A percentile compares a stretch with the other conserved stretches of the same genome.
Evolutionary conservation across 1,284 basidiomycete species (phyloP).

Genomic region (Ceratobasidium sp.): DNA sequence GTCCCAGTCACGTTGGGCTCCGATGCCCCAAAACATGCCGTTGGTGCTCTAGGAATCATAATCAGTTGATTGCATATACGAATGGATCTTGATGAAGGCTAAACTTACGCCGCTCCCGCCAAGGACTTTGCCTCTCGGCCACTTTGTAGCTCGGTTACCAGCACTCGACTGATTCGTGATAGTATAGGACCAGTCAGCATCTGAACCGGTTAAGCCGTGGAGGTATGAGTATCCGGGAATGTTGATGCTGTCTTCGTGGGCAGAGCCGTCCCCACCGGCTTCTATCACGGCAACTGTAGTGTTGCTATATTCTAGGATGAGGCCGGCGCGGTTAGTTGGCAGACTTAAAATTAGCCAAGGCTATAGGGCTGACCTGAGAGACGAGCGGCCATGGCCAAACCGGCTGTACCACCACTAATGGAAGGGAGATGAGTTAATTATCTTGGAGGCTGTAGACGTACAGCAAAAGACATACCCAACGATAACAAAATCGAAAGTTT

Average conservation of each 20-base stretch:
- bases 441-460: too few species aligned
- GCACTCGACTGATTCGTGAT: slow-evolving; percentile 55
- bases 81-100: too few species aligned
- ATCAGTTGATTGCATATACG: not conserved
- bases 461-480: slow-evolving; percentile 52
- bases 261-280: slow-evolving; percentile 59
- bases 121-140: slow-evolving; percentile 61
- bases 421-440: too few species aligned
- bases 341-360: not conserved
- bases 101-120: slow-evolving; percentile 58
- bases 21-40: slow-evolving; percentile 59
- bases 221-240: slow-evolving; percentile 58
- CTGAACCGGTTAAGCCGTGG: slow-evolving; percentile 54
- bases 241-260: slow-evolving; percentile 56
- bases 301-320: slow-evolving; percentile 58
- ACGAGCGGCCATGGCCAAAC: slow-evolving; percentile 63
- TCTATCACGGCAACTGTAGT: slow-evolving; percentile 62
- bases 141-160: slow-evolving; percentile 48
- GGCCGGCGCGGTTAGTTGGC: slow-evolving; percentile 8
- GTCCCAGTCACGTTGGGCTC: slow-evolving; percentile 27
- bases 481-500: slow-evolving; percentile 58
- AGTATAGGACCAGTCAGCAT: slow-evolving; percentile 61
- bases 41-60: slow-evolving; percentile 53
- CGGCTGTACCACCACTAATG: slow-evolving; percentile 61
- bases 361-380: slow-evolving; percentile 50